Evolutionary conservation across 352 stramenopile genomes (phyloP), one percentile per base, ranked within the genome.

Genomic region (Saprolegnia diclina): DNA sequence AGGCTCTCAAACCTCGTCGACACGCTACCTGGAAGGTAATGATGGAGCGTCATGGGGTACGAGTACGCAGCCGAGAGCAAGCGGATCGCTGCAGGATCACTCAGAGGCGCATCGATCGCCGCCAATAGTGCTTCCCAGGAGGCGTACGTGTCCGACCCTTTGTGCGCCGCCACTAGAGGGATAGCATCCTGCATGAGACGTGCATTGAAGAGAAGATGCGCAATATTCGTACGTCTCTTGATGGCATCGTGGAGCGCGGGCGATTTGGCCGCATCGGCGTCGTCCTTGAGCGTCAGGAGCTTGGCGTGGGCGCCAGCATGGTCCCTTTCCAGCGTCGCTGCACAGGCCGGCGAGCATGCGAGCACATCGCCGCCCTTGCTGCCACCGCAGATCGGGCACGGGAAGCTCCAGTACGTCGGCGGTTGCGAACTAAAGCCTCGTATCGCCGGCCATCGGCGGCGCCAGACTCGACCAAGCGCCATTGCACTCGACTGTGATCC

Each of bases 31-130:
- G 73, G 75, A 7, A 83, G 48, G 32, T 66, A 71, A 29, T 72
- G 44, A 16, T 57, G 62, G 22, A 92, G 75, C 21, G 84, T 92
- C 72, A 87, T 77, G 52, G 85, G 77, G 66, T 81, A 92, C 21
- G 82, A 88, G 76, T 86, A 90, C 16, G 80, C 79, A 14, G 82
- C 83, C 6, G 84, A 92, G 10, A 88, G 62, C 29, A 92, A 73
- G 7, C 82, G 74, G 32, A 86, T 13, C 5, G 75, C 75, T 10
- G 63, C 63, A 26, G 35, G 68, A 71, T 35, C 57, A 32, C 54
- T 87, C 73, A 0, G 63, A 35, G n/a, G 86, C 50, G 70, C 74
- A 82, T n/a, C 44, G 26, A 29, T 50, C 16, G 42, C 53, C 18
- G 16, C 35, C 26, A 69, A 21, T 19, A 69, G 14, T 13, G 40